A percentile compares a stretch with the other conserved stretches of the same genome.
phyloP scores from a whole-genome alignment of 2,329 filamentous ascomycete species.

The Fusarium tricinctum region DNA sequence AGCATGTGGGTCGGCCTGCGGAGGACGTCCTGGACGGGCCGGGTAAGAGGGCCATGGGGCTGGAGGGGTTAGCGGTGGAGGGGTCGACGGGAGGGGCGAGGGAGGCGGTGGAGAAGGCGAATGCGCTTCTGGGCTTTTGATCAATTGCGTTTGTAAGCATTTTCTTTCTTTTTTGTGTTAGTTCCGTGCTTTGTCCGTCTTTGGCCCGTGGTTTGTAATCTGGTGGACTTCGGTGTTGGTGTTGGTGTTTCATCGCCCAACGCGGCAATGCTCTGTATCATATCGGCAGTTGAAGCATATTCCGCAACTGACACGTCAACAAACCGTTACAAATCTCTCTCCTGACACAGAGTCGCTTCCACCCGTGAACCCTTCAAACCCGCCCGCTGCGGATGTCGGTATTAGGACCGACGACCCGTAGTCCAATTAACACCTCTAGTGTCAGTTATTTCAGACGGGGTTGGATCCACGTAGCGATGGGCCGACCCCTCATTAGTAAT shows the following conservation, averaged over 20 bases:
- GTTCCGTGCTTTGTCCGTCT: background rate
- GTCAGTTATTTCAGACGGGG: background rate
- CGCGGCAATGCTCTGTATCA: background rate
- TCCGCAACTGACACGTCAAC: background rate
- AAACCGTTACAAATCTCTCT: background rate
- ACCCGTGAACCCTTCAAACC: background rate
- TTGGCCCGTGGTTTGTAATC: conserved; percentile 19
- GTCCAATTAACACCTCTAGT: conserved; percentile 5
- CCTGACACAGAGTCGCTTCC: background rate
- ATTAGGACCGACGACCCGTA: conserved; percentile 17
- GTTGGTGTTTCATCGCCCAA: background rate
- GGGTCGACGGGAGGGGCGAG: conserved; percentile 54
- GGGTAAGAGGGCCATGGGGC: conserved; percentile 61
- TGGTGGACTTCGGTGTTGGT: background rate
- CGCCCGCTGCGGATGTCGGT: conserved; percentile 25
- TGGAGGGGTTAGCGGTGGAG: conserved; percentile 9
- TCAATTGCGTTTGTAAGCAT: background rate
- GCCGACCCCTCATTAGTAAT: conserved; percentile 33
- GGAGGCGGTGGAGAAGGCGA: conserved; percentile 58
- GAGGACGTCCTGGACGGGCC: conserved; percentile 54
- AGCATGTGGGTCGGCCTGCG: conserved; percentile 63
- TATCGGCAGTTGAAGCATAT: background rate
- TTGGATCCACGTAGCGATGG: background rate
- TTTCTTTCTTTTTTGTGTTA: background rate
- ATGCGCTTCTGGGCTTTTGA: conserved; percentile 43